phyloP scores from a whole-genome alignment of 2,329 filamentous ascomycete genomes.

The Tolypocladium tropicale region DNA sequence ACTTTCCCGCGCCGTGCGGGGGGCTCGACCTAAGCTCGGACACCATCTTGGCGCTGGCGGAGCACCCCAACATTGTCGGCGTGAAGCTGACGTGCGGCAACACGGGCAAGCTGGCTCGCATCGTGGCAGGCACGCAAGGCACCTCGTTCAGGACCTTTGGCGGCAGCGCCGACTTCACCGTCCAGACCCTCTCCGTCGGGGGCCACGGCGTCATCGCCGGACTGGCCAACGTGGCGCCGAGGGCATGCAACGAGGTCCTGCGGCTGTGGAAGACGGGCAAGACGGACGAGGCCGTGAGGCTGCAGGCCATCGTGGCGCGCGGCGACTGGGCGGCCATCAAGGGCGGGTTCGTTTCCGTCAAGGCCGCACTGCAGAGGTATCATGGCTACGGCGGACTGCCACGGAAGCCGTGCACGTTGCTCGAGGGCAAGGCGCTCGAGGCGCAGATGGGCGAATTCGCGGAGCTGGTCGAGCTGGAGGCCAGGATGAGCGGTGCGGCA shows the following conservation, averaged over 20 bases:
- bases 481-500: conserved; percentile 18
- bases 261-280: conserved; percentile 51
- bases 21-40: conserved; percentile 51
- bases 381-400: conserved; percentile 55
- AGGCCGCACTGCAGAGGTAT: conserved; percentile 51
- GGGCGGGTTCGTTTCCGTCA: conserved; percentile 59
- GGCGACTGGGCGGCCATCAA: conserved; percentile 63
- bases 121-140: conserved; percentile 31
- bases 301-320: conserved; percentile 54
- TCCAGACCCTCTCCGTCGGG: conserved; percentile 60
- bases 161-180: conserved; percentile 63
- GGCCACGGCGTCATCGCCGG: conserved; percentile 64
- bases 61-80: conserved; percentile 48
- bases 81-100: conserved; percentile 56
- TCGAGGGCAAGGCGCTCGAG: conserved; percentile 11
- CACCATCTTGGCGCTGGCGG: conserved; percentile 39
- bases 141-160: conserved; percentile 55
- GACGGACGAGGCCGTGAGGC: conserved; percentile 44
- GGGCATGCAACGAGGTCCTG: conserved; percentile 51
- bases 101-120: conserved; percentile 46
- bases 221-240: conserved; percentile 59
- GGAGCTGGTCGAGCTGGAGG: conserved; percentile 12
- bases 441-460: conserved; percentile 12
- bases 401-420: conserved; percentile 35
- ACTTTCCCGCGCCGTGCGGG: conserved; percentile 47